Percentiles rank a stretch among this genome's conserved stretches.
phyloP scores from a whole-genome alignment of 306 rosid species.

The Pyrus communis region DNA sequence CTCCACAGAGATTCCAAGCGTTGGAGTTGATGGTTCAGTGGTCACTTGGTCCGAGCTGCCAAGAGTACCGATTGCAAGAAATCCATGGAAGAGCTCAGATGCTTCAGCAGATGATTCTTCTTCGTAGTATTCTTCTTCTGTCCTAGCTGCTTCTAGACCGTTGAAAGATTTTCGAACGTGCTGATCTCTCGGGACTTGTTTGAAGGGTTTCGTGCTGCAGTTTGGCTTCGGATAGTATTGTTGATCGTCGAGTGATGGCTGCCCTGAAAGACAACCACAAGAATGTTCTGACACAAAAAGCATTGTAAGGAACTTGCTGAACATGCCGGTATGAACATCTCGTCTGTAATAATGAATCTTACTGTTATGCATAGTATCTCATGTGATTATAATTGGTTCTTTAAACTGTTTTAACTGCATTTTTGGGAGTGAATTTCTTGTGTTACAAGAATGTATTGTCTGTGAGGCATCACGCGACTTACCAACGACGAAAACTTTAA shows the following conservation, averaged over 20 bases:
- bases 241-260: slow-evolving; percentile 68
- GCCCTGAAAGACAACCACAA: slow-evolving; percentile 69
- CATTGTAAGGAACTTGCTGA: slow-evolving; percentile 9
- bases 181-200: slow-evolving; percentile 48
- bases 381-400: not conserved
- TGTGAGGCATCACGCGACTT: slow-evolving; percentile 22
- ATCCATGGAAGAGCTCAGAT: slow-evolving; percentile 85
- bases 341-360: not conserved
- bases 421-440: not conserved
- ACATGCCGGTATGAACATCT: not conserved
- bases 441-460: not conserved
- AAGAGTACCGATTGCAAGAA: slow-evolving; percentile 88
- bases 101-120: slow-evolving; percentile 43
- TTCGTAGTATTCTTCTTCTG: slow-evolving; percentile 49
- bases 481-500: slow-evolving; percentile 69
- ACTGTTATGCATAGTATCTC: not conserved
- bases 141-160: slow-evolving; percentile 52
- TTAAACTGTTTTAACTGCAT: not conserved
- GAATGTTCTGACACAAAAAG: slow-evolving; percentile 31
- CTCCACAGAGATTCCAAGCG: slow-evolving; percentile 60
- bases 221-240: slow-evolving; percentile 51
- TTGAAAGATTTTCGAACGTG: slow-evolving; percentile 61
- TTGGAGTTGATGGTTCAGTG: slow-evolving; percentile 65
- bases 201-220: slow-evolving; percentile 44
- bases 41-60: slow-evolving; percentile 52